Percentiles rank a stretch among this genome's conserved stretches.
Conservation (phyloP, 108 stramenopile genomes). For the Conticribra weissflogii region DNA sequence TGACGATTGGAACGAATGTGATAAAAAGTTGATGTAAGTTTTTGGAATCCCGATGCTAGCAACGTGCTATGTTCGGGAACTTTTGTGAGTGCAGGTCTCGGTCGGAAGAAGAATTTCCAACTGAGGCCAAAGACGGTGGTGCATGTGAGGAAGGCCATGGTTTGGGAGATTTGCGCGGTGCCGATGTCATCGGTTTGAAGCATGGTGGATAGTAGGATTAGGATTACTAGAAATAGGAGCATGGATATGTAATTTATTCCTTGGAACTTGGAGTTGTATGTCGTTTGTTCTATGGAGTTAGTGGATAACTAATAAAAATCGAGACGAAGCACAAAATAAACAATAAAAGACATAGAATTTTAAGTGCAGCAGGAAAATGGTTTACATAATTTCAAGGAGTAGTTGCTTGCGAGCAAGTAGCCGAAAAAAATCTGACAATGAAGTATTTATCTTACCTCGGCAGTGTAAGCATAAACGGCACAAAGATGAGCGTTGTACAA, state of each 20-base stretch:
- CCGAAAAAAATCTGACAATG: not conserved
- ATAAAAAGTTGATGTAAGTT: conserved; percentile 10
- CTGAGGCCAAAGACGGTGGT: conserved; percentile 19
- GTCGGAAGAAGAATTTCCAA: conserved; percentile 29
- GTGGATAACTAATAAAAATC: conserved; percentile 14
- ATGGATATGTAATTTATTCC: conserved; percentile 28
- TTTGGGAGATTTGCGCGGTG: conserved; percentile 38
- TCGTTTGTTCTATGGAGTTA: conserved; percentile 16
- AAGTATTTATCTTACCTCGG: conserved; percentile 17
- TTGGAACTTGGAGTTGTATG: conserved; percentile 34
- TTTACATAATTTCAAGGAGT: not conserved
- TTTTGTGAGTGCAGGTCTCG: conserved; percentile 26
- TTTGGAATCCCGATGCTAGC: conserved; percentile 24
- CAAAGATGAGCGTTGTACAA: conserved; percentile 26
- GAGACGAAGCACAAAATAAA: not conserved
- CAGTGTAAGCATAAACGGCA: conserved; percentile 34
- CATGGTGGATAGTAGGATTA: conserved; percentile 13
- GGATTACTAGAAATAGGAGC: conserved; percentile 36
- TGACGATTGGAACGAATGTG: not conserved
- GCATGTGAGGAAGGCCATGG: conserved; percentile 17
- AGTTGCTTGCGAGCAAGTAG: not conserved
- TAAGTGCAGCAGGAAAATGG: not conserved
- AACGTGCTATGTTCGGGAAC: conserved; percentile 21
- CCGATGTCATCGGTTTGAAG: conserved; percentile 13
- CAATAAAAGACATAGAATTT: not conserved